These are phyloP conservation scores for Scleromitrula shiraiana DNA, from an alignment of 2,329 filamentous ascomycete species.

Conservation along the genomic window DNA sequence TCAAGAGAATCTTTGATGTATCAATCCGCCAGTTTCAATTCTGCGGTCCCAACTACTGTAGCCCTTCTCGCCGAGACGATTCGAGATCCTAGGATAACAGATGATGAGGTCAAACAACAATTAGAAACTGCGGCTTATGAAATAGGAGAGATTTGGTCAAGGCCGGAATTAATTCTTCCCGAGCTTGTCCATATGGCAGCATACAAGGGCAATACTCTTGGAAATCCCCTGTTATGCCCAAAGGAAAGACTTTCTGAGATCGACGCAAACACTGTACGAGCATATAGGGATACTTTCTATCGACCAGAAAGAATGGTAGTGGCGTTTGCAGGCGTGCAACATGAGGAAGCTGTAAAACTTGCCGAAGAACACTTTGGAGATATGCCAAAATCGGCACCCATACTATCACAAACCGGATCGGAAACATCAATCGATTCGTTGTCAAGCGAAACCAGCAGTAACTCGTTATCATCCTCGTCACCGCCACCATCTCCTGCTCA, in stretches of 20 bases:
- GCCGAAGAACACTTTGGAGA: slow-evolving; percentile 85
- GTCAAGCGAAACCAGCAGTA: slow-evolving; percentile 24
- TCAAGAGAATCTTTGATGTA: slow-evolving; percentile 97
- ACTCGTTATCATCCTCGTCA: slow-evolving; percentile 30
- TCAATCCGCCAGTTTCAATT: slow-evolving; percentile 96
- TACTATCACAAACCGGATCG: slow-evolving; percentile 47
- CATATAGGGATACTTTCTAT: slow-evolving; percentile 79
- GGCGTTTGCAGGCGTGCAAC: slow-evolving; percentile 86
- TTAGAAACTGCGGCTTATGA: slow-evolving; percentile 90
- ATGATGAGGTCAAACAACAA: slow-evolving; percentile 80
- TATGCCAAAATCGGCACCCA: slow-evolving; percentile 55
- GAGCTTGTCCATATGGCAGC: slow-evolving; percentile 94
- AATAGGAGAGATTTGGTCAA: slow-evolving; percentile 95
- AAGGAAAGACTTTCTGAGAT: slow-evolving; percentile 73
- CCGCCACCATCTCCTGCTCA: slow-evolving; percentile 34
- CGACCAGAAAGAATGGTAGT: slow-evolving; percentile 86
- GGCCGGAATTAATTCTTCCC: slow-evolving; percentile 90
- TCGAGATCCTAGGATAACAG: slow-evolving; percentile 73
- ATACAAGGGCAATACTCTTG: slow-evolving; percentile 91
- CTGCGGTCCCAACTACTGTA: slow-evolving; percentile 73
- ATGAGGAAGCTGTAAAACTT: slow-evolving; percentile 69
- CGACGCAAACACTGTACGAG: slow-evolving; percentile 61
- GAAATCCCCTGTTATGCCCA: slow-evolving; percentile 87
- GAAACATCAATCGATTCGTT: slow-evolving; percentile 46
- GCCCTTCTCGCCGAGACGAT: slow-evolving; percentile 90